phyloP scores from a whole-genome alignment of 2,329 filamentous ascomycete species.

The Diaporthe citri region DNA sequence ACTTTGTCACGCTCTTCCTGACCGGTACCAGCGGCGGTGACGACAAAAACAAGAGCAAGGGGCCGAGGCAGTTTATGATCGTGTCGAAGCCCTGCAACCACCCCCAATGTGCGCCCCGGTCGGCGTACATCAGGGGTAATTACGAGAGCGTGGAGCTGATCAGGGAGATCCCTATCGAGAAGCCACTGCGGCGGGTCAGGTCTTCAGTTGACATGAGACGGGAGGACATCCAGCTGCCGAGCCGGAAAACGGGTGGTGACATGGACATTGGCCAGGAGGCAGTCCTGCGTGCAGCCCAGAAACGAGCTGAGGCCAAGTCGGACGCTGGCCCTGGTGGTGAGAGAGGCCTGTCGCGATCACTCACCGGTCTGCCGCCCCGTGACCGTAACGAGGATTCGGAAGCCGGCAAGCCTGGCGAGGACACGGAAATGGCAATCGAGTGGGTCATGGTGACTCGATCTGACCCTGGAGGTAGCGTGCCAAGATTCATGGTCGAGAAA shows the following conservation, averaged over 20 bases:
- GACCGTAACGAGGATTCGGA: slow-evolving; percentile 27
- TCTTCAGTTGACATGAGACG: slow-evolving; percentile 59
- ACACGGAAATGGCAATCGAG: slow-evolving; percentile 69
- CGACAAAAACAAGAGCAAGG: slow-evolving; percentile 53
- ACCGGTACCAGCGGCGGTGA: slow-evolving; percentile 54
- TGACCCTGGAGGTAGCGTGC: slow-evolving; percentile 89
- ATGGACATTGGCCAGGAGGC: slow-evolving; percentile 55
- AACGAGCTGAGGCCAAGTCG: slow-evolving; percentile 42
- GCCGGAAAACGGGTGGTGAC: slow-evolving; percentile 19
- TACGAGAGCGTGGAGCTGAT: slow-evolving; percentile 96
- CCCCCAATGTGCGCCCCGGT: slow-evolving; percentile 75
- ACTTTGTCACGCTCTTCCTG: slow-evolving; percentile 86
- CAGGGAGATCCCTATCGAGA: slow-evolving; percentile 77
- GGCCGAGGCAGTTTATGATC: slow-evolving; percentile 83
- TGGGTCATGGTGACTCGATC: slow-evolving; percentile 95
- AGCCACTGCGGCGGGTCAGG: slow-evolving; percentile 55
- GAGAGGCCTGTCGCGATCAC: slow-evolving; percentile 5
- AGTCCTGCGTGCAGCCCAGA: slow-evolving; percentile 56
- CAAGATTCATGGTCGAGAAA: slow-evolving; percentile 90
- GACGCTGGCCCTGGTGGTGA: not conserved
- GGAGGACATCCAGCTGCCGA: slow-evolving; percentile 48
- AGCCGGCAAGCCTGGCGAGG: slow-evolving; percentile 40
- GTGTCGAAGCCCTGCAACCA: slow-evolving; percentile 88
- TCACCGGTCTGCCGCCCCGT: slow-evolving; percentile 32
- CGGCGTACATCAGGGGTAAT: slow-evolving; percentile 83